phyloP scores from a whole-genome alignment of 1,139 yeast species.

The Suhomyces choctaworum region DNA sequence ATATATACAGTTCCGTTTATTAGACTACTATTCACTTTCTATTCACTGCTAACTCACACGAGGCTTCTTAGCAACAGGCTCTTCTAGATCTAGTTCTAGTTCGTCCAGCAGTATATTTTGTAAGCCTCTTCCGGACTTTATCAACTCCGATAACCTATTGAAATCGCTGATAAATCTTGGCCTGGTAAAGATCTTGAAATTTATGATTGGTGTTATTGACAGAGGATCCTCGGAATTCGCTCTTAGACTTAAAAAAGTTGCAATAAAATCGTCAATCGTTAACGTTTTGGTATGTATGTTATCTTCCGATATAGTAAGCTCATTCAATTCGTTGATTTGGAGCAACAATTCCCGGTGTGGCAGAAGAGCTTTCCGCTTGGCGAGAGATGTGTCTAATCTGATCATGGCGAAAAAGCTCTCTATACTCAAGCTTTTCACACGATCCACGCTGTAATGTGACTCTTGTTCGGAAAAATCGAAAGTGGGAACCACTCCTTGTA shows the following conservation, averaged over 20 bases:
- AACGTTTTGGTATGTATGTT: constrained; percentile 34
- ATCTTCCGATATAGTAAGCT: constrained; percentile 41
- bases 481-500: constrained; percentile 13
- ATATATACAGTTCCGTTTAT: constrained; percentile 2
- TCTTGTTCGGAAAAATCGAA: constrained; percentile 20
- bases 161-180: constrained; percentile 36
- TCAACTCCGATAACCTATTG: constrained; percentile 15
- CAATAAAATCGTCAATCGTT: constrained; percentile 34
- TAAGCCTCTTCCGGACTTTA: not conserved
- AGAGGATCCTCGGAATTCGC: constrained; percentile 21
- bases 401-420: constrained; percentile 30
- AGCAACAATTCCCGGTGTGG: constrained; percentile 34
- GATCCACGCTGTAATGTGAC: constrained; percentile 26
- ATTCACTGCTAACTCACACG: no score
- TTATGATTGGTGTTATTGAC: constrained; percentile 22
- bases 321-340: constrained; percentile 33
- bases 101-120: no score
- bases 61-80: no score
- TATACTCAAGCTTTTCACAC: constrained; percentile 21
- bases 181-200: constrained; percentile 28
- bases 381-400: constrained; percentile 29
- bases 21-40: no score
- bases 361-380: constrained; percentile 26
- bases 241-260: constrained; percentile 29
- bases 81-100: no score